A percentile compares a stretch with the other conserved stretches of the same genome.
Conservation (phyloP, 78 protist species). For the Guillardia theta region DNA sequence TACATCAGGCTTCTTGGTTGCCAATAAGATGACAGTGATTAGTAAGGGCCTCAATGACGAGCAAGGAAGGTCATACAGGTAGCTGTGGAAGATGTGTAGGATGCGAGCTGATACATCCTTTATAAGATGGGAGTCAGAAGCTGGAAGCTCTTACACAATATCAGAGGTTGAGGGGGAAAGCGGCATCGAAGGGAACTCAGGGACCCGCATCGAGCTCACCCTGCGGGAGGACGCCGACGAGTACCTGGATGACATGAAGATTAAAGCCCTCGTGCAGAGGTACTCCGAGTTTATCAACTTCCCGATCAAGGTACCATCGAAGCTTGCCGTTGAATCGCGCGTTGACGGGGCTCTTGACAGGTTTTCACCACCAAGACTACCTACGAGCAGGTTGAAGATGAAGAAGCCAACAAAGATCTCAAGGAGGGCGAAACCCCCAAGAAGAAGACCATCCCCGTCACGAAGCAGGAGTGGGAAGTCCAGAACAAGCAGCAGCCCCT, state of each 20-base stretch:
- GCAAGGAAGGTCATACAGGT: too few relatives aligned
- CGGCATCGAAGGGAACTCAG: background rate
- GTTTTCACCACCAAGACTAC: conserved; percentile 37
- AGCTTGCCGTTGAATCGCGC: background rate
- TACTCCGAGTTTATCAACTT: conserved; percentile 89
- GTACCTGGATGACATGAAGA: conserved; percentile 72
- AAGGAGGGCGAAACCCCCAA: conserved; percentile 46
- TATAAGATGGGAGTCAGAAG: too few relatives aligned
- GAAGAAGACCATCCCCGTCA: conserved; percentile 53
- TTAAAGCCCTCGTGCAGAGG: conserved; percentile 63
- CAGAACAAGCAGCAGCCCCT: conserved; percentile 90
- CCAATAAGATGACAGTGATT: conserved; percentile 90
- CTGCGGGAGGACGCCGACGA: conserved; percentile 53
- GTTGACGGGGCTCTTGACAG: background rate
- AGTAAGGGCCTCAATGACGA: conserved; percentile 15
- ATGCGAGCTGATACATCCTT: too few relatives aligned
- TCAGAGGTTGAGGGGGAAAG: background rate
- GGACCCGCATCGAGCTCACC: background rate
- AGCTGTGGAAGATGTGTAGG: too few relatives aligned
- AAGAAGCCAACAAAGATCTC: background rate
- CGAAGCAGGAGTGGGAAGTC: conserved; percentile 69
- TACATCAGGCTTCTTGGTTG: conserved; percentile 98
- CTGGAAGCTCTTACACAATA: background rate
- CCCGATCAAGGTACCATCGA: conserved; percentile 84
- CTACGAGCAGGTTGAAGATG: conserved; percentile 26